A percentile compares a stretch with the other conserved stretches of the same genome.
Evolutionary conservation across 2,329 filamentous ascomycete genomes (phyloP).

Genomic region (Sclerotinia sclerotiorum): DNA sequence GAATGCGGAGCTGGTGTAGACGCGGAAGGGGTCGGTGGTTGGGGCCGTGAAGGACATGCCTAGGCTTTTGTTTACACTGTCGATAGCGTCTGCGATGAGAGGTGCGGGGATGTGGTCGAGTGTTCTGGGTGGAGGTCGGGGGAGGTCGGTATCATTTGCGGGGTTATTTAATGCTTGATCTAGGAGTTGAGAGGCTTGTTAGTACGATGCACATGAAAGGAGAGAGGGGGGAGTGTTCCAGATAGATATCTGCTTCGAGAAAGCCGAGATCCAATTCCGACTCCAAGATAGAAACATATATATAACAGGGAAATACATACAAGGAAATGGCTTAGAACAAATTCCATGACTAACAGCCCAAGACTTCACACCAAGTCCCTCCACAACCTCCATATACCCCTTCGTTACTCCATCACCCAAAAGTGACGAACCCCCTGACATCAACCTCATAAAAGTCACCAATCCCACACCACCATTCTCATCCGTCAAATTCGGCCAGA

Average conservation of each 20-base stretch:
- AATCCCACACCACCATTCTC: slow-evolving; percentile 93
- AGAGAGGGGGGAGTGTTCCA: neutral
- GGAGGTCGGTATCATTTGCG: neutral
- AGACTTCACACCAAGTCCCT: slow-evolving; percentile 84
- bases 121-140: too few relatives aligned
- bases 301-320: slow-evolving; percentile 51
- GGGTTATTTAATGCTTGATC: neutral
- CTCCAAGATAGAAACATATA: slow-evolving; percentile 45
- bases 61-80: neutral
- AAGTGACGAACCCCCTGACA: slow-evolving; percentile 83
- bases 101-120: too few relatives aligned
- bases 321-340: slow-evolving; percentile 72
- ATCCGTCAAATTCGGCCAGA: slow-evolving; percentile 96
- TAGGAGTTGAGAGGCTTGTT: neutral
- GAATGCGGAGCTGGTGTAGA: slow-evolving; percentile 87
- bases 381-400: slow-evolving; percentile 85
- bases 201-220: neutral
- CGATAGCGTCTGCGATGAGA: too few relatives aligned
- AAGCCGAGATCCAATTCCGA: too few relatives aligned
- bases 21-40: slow-evolving; percentile 47
- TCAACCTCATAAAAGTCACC: slow-evolving; percentile 83
- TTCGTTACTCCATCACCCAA: slow-evolving; percentile 76
- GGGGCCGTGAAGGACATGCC: neutral
- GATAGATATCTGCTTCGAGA: neutral
- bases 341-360: slow-evolving; percentile 88